These are phyloP conservation scores for Gentiana straminea DNA, from an alignment of 257 asterid genomes.

Conservation along the genomic window DNA sequence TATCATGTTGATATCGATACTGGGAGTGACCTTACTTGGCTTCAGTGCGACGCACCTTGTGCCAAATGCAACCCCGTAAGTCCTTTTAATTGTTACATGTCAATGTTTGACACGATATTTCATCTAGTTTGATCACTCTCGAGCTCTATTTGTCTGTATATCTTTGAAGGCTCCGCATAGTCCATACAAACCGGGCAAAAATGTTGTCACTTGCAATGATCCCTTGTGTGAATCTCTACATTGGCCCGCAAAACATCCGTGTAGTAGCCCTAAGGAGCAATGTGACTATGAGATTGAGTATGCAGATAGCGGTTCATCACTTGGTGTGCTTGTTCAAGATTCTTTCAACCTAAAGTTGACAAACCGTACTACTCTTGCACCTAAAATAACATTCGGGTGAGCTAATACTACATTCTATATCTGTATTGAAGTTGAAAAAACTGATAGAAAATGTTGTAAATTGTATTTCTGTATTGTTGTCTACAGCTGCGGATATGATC, in stretches of 20 bases:
- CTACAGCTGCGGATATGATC: constrained; percentile 82
- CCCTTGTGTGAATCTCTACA: constrained; percentile 57
- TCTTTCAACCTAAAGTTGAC: constrained; percentile 44
- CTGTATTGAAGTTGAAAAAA: not conserved
- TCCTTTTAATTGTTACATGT: not conserved
- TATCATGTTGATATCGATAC: constrained; percentile 81
- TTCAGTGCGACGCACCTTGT: constrained; percentile 93
- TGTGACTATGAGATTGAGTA: constrained; percentile 82
- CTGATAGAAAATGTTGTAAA: no score
- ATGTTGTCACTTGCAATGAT: constrained; percentile 48
- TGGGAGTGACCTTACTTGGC: constrained; percentile 97
- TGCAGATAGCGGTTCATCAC: constrained; percentile 71
- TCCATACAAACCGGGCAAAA: constrained; percentile 54
- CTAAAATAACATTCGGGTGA: constrained; percentile 68
- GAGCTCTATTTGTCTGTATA: not conserved
- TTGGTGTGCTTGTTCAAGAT: constrained; percentile 75
- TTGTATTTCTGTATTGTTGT: constrained; percentile 1
- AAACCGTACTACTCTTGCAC: constrained; percentile 45
- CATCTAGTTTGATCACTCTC: not conserved
- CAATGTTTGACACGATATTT: not conserved
- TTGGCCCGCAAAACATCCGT: constrained; percentile 20
- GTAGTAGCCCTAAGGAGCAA: constrained; percentile 47
- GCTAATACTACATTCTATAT: constrained; percentile 1
- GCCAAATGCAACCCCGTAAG: constrained; percentile 58
- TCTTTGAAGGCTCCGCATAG: constrained; percentile 68